Conservation (phyloP, 345 rosid species). For the Pistacia atlantica region DNA sequence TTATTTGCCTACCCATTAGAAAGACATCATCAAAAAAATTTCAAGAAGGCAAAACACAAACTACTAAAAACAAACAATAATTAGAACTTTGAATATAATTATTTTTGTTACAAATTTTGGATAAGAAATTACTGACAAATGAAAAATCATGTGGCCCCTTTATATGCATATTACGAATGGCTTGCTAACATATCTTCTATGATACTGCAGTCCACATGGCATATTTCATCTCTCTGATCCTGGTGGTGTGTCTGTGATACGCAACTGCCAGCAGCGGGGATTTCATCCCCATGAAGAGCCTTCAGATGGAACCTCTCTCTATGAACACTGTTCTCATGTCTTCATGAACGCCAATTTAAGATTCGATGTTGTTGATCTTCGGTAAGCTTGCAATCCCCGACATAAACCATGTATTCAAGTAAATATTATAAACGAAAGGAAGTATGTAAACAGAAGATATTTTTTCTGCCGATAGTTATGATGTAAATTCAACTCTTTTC, state of each 20-base stretch:
- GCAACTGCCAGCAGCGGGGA: conserved; percentile 93
- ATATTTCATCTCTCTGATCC: conserved; percentile 97
- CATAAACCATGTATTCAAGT: background rate
- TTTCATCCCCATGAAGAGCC: conserved; percentile 99
- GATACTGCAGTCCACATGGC: conserved; percentile 73
- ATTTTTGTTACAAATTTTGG: background rate
- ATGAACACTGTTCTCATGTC: conserved; percentile 95
- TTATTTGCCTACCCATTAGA: background rate
- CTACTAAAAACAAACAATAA: too few species aligned
- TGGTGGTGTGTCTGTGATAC: conserved; percentile 78
- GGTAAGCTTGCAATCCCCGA: conserved; percentile 39
- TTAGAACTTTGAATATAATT: background rate
- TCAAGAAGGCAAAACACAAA: background rate
- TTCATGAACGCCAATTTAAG: conserved; percentile 68
- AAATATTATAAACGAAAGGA: background rate
- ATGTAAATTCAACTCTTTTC: conserved; percentile 12
- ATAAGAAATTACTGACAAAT: background rate
- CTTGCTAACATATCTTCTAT: background rate
- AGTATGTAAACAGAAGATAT: background rate
- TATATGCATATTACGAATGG: background rate
- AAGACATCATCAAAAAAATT: background rate
- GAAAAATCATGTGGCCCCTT: background rate
- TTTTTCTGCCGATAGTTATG: background rate
- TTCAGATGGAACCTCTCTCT: conserved; percentile 71
- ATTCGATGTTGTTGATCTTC: conserved; percentile 87